Evolutionary conservation across 495 filamentous ascomycete genomes (phyloP).

Genomic region (Pseudoneurospora amorphoporcata): DNA sequence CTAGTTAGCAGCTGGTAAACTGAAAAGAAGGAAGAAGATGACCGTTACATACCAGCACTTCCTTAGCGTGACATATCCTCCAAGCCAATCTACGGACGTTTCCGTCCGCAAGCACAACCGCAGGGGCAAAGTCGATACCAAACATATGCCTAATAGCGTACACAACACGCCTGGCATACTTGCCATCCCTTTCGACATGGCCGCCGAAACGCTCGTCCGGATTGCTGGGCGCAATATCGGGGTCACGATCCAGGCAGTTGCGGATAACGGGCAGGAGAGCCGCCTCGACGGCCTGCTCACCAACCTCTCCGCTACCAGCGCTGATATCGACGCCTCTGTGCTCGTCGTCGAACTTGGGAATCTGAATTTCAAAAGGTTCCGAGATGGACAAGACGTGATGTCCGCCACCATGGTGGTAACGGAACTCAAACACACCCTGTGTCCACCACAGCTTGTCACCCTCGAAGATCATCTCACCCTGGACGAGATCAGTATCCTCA

Average conservation of each 20-base stretch:
- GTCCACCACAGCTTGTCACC: slow-evolving; percentile 98
- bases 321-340: slow-evolving; percentile 33
- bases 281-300: slow-evolving; percentile 50
- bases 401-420: slow-evolving; percentile 90
- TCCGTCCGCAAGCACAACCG: slow-evolving; percentile 87
- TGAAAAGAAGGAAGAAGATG: neutral
- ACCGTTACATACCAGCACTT: slow-evolving; percentile 65
- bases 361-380: slow-evolving; percentile 80
- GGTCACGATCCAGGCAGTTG: slow-evolving; percentile 88
- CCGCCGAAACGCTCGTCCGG: slow-evolving; percentile 74
- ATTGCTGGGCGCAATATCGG: slow-evolving; percentile 77
- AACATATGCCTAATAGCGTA: slow-evolving; percentile 98
- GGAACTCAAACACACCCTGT: slow-evolving; percentile 88
- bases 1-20: slow-evolving; percentile 3
- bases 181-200: slow-evolving; percentile 73
- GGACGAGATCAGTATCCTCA: slow-evolving; percentile 39
- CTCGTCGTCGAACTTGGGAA: slow-evolving; percentile 64
- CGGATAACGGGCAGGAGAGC: slow-evolving; percentile 71
- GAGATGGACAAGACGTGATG: slow-evolving; percentile 97
- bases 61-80: slow-evolving; percentile 92
- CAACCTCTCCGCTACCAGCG: slow-evolving; percentile 26
- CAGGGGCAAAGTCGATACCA: slow-evolving; percentile 87
- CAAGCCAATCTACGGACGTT: slow-evolving; percentile 85
- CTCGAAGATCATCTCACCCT: slow-evolving; percentile 76
- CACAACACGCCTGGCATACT: slow-evolving; percentile 79